These are phyloP conservation scores for Geranomyces variabilis DNA, from an alignment of 192 early-diverging fungal species.

Conservation along the genomic window DNA sequence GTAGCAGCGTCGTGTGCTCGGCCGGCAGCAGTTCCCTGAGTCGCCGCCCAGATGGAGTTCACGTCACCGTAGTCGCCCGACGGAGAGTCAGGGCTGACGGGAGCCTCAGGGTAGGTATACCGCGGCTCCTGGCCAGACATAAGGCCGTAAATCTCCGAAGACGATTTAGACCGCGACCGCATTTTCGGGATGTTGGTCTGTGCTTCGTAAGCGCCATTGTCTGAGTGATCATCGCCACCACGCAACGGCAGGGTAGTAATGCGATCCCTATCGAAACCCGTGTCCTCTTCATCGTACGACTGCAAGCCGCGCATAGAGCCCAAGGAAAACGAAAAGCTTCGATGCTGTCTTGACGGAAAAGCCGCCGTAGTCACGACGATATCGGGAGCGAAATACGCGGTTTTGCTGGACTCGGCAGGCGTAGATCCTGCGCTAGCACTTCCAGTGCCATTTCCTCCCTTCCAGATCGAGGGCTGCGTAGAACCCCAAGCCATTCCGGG, in stretches of 20 bases:
- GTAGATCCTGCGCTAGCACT: constrained; percentile 28
- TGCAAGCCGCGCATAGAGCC: constrained; percentile 53
- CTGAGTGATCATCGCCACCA: constrained; percentile 55
- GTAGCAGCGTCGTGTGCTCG: constrained; percentile 23
- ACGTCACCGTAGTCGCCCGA: constrained; percentile 56
- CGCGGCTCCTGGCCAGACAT: constrained; percentile 51
- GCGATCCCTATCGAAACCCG: constrained; percentile 12
- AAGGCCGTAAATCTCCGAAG: constrained; percentile 67
- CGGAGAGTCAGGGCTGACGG: constrained; percentile 42
- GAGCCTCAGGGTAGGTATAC: constrained; percentile 33
- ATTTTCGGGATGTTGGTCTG: constrained; percentile 47
- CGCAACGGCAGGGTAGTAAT: constrained; percentile 42
- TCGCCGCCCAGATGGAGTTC: constrained; percentile 56
- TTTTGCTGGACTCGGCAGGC: constrained; percentile 30
- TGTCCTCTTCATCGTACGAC: constrained; percentile 41
- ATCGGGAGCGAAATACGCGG: constrained; percentile 35
- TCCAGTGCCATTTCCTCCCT: constrained; percentile 25
- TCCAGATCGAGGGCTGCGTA: constrained; percentile 35
- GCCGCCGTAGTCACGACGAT: constrained; percentile 17
- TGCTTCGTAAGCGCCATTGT: constrained; percentile 47
- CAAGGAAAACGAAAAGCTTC: constrained; percentile 67
- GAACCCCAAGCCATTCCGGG: constrained; percentile 10
- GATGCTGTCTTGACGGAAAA: constrained; percentile 52
- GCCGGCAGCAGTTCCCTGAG: constrained; percentile 29
- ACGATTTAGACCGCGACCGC: constrained; percentile 65